phyloP scores from a whole-genome alignment of 2,329 filamentous ascomycete genomes.

The Colletotrichum lupini region DNA sequence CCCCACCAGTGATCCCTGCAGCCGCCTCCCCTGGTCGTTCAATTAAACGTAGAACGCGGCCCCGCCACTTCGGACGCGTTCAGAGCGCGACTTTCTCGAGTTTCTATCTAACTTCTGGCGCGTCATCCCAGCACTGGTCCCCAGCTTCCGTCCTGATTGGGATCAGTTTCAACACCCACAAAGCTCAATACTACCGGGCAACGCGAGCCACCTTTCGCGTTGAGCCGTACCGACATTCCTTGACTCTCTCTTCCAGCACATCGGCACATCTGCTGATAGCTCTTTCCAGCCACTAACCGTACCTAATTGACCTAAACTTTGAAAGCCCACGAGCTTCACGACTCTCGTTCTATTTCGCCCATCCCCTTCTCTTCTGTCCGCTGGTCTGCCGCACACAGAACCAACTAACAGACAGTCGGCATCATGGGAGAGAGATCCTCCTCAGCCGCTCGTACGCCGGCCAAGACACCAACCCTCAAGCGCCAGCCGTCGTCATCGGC shows the following conservation, averaged over 20 bases:
- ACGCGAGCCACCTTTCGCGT: not conserved
- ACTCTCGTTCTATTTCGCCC: not conserved
- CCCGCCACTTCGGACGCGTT: not conserved
- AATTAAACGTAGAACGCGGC: slow-evolving; percentile 8
- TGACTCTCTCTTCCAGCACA: not conserved
- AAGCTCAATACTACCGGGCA: not conserved
- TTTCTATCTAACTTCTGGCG: not conserved
- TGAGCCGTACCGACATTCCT: not conserved
- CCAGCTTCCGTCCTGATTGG: not conserved
- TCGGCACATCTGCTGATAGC: not conserved
- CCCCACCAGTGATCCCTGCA: not conserved
- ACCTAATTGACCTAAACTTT: not conserved
- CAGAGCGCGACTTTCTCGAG: slow-evolving; percentile 4
- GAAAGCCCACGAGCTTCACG: not conserved
- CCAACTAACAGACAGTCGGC: not conserved
- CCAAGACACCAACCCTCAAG: slow-evolving; percentile 44
- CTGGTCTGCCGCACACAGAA: not conserved
- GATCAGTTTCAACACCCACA: not conserved
- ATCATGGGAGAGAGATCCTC: slow-evolving; percentile 37
- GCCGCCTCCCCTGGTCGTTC: not conserved
- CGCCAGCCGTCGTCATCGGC: slow-evolving; percentile 37
- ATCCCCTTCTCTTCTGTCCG: not conserved
- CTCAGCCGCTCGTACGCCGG: slow-evolving; percentile 47
- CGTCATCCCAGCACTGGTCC: not conserved
- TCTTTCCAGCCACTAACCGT: not conserved